Percentiles rank a stretch among this genome's conserved stretches.
Conservation (phyloP, 2,329 filamentous ascomycete genomes). For the Aspergillus intermedius region DNA sequence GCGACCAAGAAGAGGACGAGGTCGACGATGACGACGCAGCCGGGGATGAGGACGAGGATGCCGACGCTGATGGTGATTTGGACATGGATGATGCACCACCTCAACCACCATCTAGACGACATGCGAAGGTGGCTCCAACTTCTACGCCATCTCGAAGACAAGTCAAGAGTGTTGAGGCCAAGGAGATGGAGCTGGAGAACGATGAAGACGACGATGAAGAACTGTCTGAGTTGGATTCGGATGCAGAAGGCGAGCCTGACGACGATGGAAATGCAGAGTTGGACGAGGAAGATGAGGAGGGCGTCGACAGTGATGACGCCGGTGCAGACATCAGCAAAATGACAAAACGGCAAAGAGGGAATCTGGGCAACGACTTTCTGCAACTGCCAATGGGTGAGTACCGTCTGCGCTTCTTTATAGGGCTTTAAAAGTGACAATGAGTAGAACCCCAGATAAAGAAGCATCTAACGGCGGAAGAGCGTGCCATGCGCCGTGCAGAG, state of each 20-base stretch:
- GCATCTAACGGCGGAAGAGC: conserved; percentile 65
- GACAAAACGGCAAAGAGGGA: conserved; percentile 62
- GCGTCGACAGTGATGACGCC: conserved; percentile 38
- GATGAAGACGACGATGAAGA: conserved; percentile 32
- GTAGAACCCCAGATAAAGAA: conserved; percentile 65
- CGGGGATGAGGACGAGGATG: conserved; percentile 29
- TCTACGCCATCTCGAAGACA: conserved; percentile 24
- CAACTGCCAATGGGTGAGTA: conserved; percentile 51
- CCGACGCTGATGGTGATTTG: conserved; percentile 30
- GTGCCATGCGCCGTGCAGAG: conserved; percentile 65
- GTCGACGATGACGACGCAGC: conserved; percentile 33
- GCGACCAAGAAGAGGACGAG: conserved; percentile 38
- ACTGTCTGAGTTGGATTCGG: conserved; percentile 41
- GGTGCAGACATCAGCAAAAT: conserved; percentile 56
- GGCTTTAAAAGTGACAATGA: conserved; percentile 9
- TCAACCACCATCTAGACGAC: conserved; percentile 31
- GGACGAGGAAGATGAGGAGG: conserved; percentile 36
- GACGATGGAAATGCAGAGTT: conserved; percentile 44
- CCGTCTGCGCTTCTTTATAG: conserved; percentile 10
- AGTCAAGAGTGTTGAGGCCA: conserved; percentile 41
- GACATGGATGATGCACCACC: conserved; percentile 44
- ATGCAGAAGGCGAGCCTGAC: conserved; percentile 43
- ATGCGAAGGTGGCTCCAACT: conserved; percentile 31
- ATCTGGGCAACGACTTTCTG: conserved; percentile 47
- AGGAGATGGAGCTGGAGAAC: conserved; percentile 38